Evolutionary conservation across 2,329 filamentous ascomycete genomes (phyloP).

Genomic region (Penicillium sp.): DNA sequence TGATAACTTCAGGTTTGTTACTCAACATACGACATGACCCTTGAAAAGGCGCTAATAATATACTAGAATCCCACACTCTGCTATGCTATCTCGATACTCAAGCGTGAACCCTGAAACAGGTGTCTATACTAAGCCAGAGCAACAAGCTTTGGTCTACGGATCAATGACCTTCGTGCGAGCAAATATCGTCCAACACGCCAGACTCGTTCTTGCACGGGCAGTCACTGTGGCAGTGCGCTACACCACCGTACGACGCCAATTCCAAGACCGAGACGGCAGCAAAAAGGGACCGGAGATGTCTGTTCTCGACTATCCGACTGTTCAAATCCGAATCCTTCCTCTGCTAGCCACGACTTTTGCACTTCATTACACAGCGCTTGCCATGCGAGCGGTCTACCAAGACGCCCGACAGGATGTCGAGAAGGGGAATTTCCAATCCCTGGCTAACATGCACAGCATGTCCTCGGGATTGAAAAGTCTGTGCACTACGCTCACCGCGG

Average conservation of each 20-base stretch:
- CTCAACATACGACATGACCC: background rate
- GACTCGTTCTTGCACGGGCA: constrained; percentile 53
- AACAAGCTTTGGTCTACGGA: constrained; percentile 53
- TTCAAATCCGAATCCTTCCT: constrained; percentile 55
- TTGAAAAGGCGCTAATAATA: background rate
- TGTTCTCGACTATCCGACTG: constrained; percentile 55
- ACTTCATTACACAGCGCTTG: constrained; percentile 45
- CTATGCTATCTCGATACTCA: constrained; percentile 52
- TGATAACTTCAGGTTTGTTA: constrained; percentile 40
- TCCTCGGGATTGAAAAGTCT: constrained; percentile 55
- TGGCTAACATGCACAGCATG: constrained; percentile 55
- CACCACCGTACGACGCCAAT: constrained; percentile 50
- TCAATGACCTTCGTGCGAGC: constrained; percentile 51
- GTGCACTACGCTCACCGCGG: constrained; percentile 54
- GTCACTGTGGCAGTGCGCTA: constrained; percentile 56
- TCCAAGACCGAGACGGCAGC: constrained; percentile 51
- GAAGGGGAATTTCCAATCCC: constrained; percentile 47
- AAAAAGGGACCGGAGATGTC: constrained; percentile 49
- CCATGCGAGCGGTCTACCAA: constrained; percentile 53
- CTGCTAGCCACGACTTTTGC: constrained; percentile 55
- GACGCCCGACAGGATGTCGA: constrained; percentile 49
- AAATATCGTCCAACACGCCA: constrained; percentile 46
- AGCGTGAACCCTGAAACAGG: constrained; percentile 49
- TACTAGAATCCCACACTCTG: constrained; percentile 45
- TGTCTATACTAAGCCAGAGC: constrained; percentile 46